Conservation (phyloP, 2,329 filamentous ascomycete species). For the Apiospora rasikravindrae region DNA sequence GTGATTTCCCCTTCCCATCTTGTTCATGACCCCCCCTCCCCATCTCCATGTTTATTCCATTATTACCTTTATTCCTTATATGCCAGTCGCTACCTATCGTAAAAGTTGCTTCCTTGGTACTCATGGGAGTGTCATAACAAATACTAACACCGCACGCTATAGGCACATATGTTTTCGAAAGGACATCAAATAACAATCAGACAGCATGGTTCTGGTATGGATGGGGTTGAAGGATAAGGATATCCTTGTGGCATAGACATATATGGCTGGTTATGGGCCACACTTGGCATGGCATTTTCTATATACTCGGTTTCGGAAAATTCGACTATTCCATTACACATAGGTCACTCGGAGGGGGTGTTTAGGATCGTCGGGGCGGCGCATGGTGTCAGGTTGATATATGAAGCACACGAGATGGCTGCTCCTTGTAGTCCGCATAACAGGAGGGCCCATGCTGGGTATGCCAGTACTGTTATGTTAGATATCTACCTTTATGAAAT, state of each 20-base stretch:
- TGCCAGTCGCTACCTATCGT: too few species aligned
- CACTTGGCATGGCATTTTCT: background rate
- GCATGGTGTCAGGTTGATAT: background rate
- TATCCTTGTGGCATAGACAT: constrained; percentile 35
- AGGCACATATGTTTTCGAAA: constrained; percentile 13
- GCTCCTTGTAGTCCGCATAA: background rate
- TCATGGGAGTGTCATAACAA: too few species aligned
- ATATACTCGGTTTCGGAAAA: background rate
- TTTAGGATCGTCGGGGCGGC: background rate
- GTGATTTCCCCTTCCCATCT: background rate
- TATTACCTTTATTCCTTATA: too few species aligned
- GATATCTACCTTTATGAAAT: background rate
- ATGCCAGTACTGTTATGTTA: background rate
- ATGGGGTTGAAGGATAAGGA: constrained; percentile 31
- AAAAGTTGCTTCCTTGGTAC: too few species aligned
- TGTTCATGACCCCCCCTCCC: too few species aligned
- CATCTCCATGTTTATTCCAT: too few species aligned
- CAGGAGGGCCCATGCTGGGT: background rate
- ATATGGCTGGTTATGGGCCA: constrained; percentile 21
- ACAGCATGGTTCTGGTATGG: constrained; percentile 21
- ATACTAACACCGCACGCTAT: background rate
- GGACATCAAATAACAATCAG: constrained; percentile 20
- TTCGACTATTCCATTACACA: background rate
- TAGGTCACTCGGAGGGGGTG: background rate
- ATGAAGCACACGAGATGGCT: background rate